Evolutionary conservation across 2,329 filamentous ascomycete species (phyloP).

Genomic region (Verticillium tricorpus): DNA sequence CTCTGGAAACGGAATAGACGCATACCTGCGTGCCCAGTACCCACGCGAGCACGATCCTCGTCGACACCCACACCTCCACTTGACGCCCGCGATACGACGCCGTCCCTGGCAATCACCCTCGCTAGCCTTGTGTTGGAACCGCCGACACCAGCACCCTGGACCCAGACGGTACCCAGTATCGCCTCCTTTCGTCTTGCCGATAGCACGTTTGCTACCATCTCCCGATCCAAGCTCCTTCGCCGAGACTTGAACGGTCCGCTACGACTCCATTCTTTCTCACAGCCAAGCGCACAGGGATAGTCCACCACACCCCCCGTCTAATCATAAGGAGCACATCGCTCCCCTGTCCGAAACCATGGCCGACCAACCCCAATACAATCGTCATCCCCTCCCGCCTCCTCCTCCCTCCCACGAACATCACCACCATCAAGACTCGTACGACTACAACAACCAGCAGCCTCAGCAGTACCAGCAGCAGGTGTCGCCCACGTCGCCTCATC

Average conservation of each 20-base stretch:
- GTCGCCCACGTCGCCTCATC: conserved; percentile 10
- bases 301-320: conserved; percentile 7
- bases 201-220: not conserved
- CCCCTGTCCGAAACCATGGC: conserved; percentile 26
- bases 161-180: not conserved
- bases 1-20: not conserved
- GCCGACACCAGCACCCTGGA: not conserved
- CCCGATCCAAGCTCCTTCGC: not conserved
- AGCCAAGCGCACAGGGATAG: conserved; percentile 6
- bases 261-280: conserved; percentile 5
- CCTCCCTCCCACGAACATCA: not conserved
- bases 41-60: not conserved
- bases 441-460: conserved; percentile 12
- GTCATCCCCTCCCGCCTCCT: conserved; percentile 15
- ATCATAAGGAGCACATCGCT: conserved; percentile 29
- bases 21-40: not conserved
- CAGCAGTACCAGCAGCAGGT: conserved; percentile 15
- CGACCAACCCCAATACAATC: conserved; percentile 23
- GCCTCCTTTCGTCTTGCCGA: not conserved
- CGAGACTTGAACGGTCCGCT: not conserved
- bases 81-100: conserved; percentile 1
- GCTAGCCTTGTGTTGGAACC: not conserved
- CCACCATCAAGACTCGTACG: not conserved
- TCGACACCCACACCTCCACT: conserved; percentile 1
- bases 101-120: not conserved